phyloP scores from a whole-genome alignment of 371 early-diverging fungal species.

The Mucor ambiguus region DNA sequence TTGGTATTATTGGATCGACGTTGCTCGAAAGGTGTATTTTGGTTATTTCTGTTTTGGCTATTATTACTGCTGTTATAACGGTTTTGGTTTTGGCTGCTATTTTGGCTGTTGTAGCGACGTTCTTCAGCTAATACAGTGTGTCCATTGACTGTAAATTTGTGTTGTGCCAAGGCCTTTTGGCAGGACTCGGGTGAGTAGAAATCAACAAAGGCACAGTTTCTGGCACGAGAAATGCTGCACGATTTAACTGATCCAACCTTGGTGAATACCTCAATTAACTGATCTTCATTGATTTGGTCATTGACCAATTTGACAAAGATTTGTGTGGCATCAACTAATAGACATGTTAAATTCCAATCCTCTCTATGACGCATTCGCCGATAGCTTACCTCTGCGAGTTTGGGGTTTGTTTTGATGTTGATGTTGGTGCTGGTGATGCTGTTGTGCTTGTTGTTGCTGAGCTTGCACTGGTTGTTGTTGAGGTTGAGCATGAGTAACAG shows the following conservation, averaged over 20 bases:
- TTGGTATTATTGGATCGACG: slow-evolving; percentile 10
- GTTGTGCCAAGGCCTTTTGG: slow-evolving; percentile 47
- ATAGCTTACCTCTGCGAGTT: slow-evolving; percentile 19
- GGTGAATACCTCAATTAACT: slow-evolving; percentile 37
- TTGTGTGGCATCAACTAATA: slow-evolving; percentile 22
- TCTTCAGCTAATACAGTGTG: slow-evolving; percentile 43
- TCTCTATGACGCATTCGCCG: background rate
- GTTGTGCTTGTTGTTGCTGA: slow-evolving; percentile 5
- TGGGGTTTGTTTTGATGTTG: slow-evolving; percentile 22
- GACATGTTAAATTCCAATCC: no score
- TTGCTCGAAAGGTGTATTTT: slow-evolving; percentile 13
- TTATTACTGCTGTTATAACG: background rate
- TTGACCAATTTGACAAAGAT: slow-evolving; percentile 45
- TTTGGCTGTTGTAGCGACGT: slow-evolving; percentile 31
- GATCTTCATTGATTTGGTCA: slow-evolving; percentile 35
- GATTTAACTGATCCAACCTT: slow-evolving; percentile 44
- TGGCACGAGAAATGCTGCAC: slow-evolving; percentile 19
- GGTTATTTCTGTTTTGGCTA: background rate
- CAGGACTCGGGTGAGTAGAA: slow-evolving; percentile 38
- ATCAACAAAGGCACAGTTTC: slow-evolving; percentile 42
- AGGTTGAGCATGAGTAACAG: background rate
- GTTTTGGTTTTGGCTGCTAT: slow-evolving; percentile 5
- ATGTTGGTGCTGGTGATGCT: background rate
- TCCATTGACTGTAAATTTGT: slow-evolving; percentile 28
- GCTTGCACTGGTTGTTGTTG: slow-evolving; percentile 17